phyloP scores from a whole-genome alignment of 345 rosid genomes.

The Dimocarpus longan region DNA sequence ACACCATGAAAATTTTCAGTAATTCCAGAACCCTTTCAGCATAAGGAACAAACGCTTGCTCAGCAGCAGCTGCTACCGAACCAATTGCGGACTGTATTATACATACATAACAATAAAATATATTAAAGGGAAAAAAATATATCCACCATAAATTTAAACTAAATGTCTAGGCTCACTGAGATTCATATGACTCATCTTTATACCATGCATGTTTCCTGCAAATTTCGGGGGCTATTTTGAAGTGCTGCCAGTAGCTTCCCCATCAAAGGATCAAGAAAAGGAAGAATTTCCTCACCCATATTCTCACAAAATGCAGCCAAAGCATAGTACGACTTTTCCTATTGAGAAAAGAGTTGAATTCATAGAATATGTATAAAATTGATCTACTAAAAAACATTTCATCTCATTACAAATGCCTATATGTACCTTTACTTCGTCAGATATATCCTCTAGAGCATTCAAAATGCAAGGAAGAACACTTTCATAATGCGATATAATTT shows the following conservation, averaged over 20 bases:
- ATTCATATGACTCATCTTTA: constrained; percentile 16
- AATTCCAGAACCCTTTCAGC: constrained; percentile 89
- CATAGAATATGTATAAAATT: constrained; percentile 1
- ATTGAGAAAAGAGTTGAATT: constrained; percentile 16
- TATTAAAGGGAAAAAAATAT: neutral
- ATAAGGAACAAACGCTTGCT: constrained; percentile 94
- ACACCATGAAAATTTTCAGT: constrained; percentile 95
- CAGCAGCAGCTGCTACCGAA: constrained; percentile 97
- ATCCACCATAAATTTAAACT: neutral
- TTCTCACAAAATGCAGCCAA: constrained; percentile 98
- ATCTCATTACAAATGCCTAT: constrained; percentile 4
- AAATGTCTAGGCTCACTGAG: neutral
- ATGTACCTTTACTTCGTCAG: constrained; percentile 96
- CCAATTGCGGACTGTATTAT: constrained; percentile 91
- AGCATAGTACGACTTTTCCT: constrained; percentile 99
- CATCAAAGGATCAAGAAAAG: constrained; percentile 92
- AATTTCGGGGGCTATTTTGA: constrained; percentile 76
- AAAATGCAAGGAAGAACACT: constrained; percentile 92
- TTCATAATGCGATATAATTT: constrained; percentile 77
- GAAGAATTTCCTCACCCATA: constrained; percentile 95
- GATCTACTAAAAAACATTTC: neutral
- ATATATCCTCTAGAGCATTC: constrained; percentile 86
- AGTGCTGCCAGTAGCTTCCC: constrained; percentile 83
- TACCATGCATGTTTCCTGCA: constrained; percentile 99
- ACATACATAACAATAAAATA: constrained; percentile 14